Percentiles rank a stretch among this genome's conserved stretches.
These are phyloP conservation scores for Ophiostoma ips DNA, from an alignment of 2,329 filamentous ascomycete genomes.

Conservation along the genomic window DNA sequence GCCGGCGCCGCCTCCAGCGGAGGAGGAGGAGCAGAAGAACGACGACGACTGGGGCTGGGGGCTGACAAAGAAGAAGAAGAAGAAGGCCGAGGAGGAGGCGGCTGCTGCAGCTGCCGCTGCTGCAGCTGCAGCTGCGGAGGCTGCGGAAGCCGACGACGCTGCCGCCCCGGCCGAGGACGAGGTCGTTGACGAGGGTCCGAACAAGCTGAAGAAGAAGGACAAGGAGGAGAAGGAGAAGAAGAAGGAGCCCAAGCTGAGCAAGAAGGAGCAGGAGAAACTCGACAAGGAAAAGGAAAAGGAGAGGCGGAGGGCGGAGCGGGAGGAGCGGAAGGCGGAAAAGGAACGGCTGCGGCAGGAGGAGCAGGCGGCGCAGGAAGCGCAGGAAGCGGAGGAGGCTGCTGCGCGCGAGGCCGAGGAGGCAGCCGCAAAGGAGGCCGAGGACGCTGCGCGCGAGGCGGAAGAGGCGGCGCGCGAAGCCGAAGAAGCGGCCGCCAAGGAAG, in stretches of 20 bases:
- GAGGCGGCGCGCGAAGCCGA: conserved; percentile 20
- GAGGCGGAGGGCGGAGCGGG: conserved; percentile 24
- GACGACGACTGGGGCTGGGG: too few relatives aligned
- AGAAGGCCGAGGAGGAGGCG: conserved; percentile 22
- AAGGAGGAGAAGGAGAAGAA: conserved; percentile 22
- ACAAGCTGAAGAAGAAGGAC: conserved; percentile 26
- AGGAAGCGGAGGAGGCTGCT: conserved; percentile 29
- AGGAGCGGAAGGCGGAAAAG: conserved; percentile 25
- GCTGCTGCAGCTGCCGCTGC: too few relatives aligned
- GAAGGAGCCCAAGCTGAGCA: conserved; percentile 31
- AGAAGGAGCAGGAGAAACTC: conserved; percentile 37
- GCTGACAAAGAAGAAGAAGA: too few relatives aligned
- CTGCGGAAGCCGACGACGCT: too few relatives aligned
- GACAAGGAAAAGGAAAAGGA: conserved; percentile 27
- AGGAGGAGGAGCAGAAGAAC: conserved; percentile 21
- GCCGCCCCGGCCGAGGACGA: conserved; percentile 21
- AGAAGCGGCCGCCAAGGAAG: conserved; percentile 23
- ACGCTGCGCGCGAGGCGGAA: conserved; percentile 20
- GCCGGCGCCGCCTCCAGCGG: conserved; percentile 24
- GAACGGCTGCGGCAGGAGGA: conserved; percentile 17
- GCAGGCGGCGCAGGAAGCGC: conserved; percentile 15
- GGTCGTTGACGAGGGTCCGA: conserved; percentile 29
- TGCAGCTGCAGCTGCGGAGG: too few relatives aligned
- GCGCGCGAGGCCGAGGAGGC: conserved; percentile 15
- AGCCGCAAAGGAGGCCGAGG: conserved; percentile 25